Percentiles rank a stretch among this genome's conserved stretches.
Evolutionary conservation across 768 basidiomycete species (phyloP).

Genomic region (Cubamyces sp.): DNA sequence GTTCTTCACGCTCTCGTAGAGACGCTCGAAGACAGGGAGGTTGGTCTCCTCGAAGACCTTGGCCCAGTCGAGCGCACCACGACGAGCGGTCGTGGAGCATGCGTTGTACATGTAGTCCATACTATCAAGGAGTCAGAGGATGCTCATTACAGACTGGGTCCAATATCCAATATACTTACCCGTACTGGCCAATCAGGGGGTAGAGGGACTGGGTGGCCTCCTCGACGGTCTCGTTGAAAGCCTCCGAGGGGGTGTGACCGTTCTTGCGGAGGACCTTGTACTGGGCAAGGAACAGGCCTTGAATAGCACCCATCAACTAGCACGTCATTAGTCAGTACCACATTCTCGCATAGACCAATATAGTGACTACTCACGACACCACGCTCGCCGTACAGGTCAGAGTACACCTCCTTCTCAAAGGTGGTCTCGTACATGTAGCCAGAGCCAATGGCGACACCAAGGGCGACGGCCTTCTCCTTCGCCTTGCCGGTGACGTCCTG

Average conservation of each 20-base stretch:
- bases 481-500: slow-evolving; percentile 99
- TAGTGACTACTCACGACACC: slow-evolving; percentile 80
- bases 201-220: slow-evolving; percentile 99
- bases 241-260: slow-evolving; percentile 96
- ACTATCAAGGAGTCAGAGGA: slow-evolving; percentile 43
- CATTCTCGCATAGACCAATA: neutral
- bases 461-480: slow-evolving; percentile 93
- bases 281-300: slow-evolving; percentile 99
- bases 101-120: slow-evolving; percentile 99
- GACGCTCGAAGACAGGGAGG: slow-evolving; percentile 89
- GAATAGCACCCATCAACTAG: slow-evolving; percentile 96
- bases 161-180: slow-evolving; percentile 58
- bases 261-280: slow-evolving; percentile 97
- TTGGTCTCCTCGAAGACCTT: slow-evolving; percentile 96
- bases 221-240: slow-evolving; percentile 99
- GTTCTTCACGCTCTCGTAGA: slow-evolving; percentile 93
- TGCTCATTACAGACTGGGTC: neutral
- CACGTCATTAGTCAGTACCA: slow-evolving; percentile 7
- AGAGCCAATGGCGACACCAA: slow-evolving; percentile 93
- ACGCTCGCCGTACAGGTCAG: slow-evolving; percentile 98
- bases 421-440: slow-evolving; percentile 99
- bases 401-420: slow-evolving; percentile 99
- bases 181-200: slow-evolving; percentile 94
- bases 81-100: slow-evolving; percentile 98
- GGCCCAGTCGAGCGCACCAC: slow-evolving; percentile 99